Conservation (phyloP, 2,329 filamentous ascomycete genomes). For the Dothiorella sarmentorum region DNA sequence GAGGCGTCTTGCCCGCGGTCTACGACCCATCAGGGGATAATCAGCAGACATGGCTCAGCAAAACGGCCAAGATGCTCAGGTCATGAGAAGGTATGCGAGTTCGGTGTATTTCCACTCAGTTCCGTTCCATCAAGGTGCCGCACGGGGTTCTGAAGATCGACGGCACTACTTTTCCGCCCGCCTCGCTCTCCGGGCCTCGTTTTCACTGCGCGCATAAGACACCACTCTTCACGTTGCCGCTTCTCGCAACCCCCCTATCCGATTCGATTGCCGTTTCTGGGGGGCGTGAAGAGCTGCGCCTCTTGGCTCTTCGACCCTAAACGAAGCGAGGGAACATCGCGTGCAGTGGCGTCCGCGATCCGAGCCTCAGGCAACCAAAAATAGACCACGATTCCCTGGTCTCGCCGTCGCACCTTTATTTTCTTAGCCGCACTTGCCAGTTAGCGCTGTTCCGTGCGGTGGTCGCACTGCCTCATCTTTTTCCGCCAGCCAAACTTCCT, state of each 20-base stretch:
- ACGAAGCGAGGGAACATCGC: conserved; percentile 32
- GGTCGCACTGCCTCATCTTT: conserved; percentile 2
- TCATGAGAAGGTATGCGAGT: conserved; percentile 18
- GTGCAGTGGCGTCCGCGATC: conserved; percentile 39
- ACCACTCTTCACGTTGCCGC: conserved; percentile 10
- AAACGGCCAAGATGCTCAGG: conserved; percentile 18
- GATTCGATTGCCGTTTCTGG: conserved; percentile 1
- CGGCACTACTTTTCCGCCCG: not conserved
- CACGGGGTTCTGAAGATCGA: conserved; percentile 11
- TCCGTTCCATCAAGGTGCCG: conserved; percentile 13
- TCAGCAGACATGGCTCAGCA: conserved; percentile 17
- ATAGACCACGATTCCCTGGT: conserved; percentile 18
- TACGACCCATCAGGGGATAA: conserved; percentile 1
- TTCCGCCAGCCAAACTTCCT: not conserved
- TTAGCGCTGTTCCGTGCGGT: not conserved
- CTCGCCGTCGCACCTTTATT: conserved; percentile 5
- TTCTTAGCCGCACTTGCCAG: conserved; percentile 3
- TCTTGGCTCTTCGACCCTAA: conserved; percentile 16
- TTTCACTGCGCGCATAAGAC: not conserved
- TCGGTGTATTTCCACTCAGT: conserved; percentile 8
- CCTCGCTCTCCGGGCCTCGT: conserved; percentile 9
- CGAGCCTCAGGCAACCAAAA: conserved; percentile 23
- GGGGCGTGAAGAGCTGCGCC: conserved; percentile 17
- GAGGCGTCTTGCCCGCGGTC: conserved; percentile 1
- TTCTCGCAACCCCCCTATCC: not conserved